These are phyloP conservation scores for Penicillium malachiteum DNA, from an alignment of 495 filamentous ascomycete genomes.

Conservation along the genomic window DNA sequence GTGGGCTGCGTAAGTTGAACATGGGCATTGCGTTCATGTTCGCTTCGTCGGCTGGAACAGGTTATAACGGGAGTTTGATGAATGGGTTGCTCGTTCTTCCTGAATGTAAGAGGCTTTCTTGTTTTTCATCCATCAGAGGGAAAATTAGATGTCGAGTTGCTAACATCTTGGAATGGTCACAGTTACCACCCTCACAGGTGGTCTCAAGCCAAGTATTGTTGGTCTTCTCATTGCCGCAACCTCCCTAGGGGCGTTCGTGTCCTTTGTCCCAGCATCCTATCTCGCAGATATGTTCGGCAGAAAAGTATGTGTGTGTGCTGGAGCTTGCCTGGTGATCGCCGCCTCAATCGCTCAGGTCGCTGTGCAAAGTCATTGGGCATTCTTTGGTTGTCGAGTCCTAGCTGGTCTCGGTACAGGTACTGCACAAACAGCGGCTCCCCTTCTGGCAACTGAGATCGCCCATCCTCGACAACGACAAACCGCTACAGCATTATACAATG, in stretches of 20 bases:
- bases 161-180: neutral
- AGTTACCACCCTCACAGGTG: conserved; percentile 20
- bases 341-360: conserved; percentile 14
- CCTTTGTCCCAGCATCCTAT: conserved; percentile 26
- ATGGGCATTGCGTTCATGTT: conserved; percentile 25
- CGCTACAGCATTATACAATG: conserved; percentile 26
- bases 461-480: conserved; percentile 27
- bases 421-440: conserved; percentile 23
- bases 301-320: conserved; percentile 18
- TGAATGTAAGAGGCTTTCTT: conserved; percentile 18
- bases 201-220: conserved; percentile 20
- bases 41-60: conserved; percentile 23
- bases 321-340: conserved; percentile 15
- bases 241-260: conserved; percentile 21
- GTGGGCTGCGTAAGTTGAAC: conserved; percentile 24
- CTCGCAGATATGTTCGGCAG: conserved; percentile 21
- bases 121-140: neutral
- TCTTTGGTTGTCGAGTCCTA: conserved; percentile 22
- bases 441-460: conserved; percentile 24
- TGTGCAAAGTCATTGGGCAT: conserved; percentile 21
- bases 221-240: conserved; percentile 28
- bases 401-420: conserved; percentile 21
- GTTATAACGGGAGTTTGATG: conserved; percentile 28
- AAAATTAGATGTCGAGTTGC: no score
- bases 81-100: conserved; percentile 27